Evolutionary conservation across 371 early-diverging fungal species (phyloP).

Genomic region (Phascolomyces articulosus): DNA sequence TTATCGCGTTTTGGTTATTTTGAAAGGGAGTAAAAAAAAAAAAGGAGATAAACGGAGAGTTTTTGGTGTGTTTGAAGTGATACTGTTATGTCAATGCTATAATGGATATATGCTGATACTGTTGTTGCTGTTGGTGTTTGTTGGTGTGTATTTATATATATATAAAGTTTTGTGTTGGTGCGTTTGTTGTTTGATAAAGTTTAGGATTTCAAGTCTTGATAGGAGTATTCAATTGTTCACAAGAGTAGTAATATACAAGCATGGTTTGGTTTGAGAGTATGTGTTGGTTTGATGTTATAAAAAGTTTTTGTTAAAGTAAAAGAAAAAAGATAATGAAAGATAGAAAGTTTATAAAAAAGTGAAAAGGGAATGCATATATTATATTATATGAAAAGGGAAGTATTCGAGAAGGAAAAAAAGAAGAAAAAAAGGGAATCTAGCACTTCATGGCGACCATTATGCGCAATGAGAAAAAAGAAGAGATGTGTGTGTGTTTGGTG

Average conservation of each 20-base stretch:
- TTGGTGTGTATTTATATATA: too few species aligned
- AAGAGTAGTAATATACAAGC: slow-evolving; percentile 14
- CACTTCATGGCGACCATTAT: slow-evolving; percentile 11
- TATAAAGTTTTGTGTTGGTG: neutral
- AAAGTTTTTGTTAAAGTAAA: slow-evolving; percentile 2
- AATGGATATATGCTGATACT: too few species aligned
- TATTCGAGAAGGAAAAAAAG: too few species aligned
- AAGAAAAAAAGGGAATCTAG: slow-evolving; percentile 10
- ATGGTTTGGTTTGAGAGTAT: slow-evolving; percentile 1
- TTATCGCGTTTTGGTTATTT: neutral
- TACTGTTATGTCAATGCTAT: too few species aligned
- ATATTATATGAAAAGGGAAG: neutral
- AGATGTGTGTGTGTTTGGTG: too few species aligned
- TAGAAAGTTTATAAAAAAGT: neutral
- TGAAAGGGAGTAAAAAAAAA: neutral
- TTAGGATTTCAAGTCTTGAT: slow-evolving; percentile 8
- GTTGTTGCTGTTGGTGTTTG: too few species aligned
- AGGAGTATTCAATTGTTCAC: neutral
- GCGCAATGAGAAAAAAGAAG: slow-evolving; percentile 6
- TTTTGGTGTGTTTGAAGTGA: neutral
- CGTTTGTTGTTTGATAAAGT: neutral
- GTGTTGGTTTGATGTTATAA: neutral
- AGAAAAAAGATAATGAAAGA: slow-evolving; percentile 10
- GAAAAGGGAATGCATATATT: neutral
- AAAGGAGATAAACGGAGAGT: slow-evolving; percentile 5